Base-by-base conservation (phyloP, 1,284 basidiomycete species). In the Paramarasmius palmivorus region DNA sequence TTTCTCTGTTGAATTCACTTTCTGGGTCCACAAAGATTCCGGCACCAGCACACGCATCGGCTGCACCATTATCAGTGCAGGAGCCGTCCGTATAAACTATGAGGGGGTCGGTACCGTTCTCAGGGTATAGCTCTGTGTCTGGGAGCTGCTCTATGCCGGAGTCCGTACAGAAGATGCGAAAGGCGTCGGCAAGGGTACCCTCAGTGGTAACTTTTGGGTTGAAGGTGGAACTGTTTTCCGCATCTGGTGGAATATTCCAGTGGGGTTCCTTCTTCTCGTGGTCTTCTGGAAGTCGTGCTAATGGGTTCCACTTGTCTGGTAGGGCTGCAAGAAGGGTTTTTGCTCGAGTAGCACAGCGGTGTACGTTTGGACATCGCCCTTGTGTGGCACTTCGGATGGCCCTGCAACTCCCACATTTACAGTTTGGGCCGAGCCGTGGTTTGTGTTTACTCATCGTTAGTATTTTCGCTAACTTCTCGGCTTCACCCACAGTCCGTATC, bases 31-130 rank as follows among this genome's bases (percentile, higher is more conserved):
- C 14, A 4, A 54, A 56, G 48, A 63, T 25, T 9, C 60, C 62
- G 3, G 59, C 50, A 1, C 62, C 60, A 1, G 59, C 57, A 29
- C 20, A 29, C 2, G 57, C 58, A 35, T 59, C 52, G 1, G 35
- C 55, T 12, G 36, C n/a, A 3, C 52, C 54, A 39, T 61, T 61
- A 25, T 59, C 36, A 2, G 52, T 26, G 22, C 54, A 57, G 0
- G 57, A 56, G 32, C 61, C 61, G 35, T 59, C 59, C 19, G 59
- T 60, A 37, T 52, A 57, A 2, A 53, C 39, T 2, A 17, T 50
- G 4, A 37, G 2, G 2, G 4, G 38, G 22, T 47, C 50, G 15
- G 10, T 23, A 8, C 10, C 8, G 2, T 10, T 22, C 2, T 32
- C 25, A 14, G 9, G 40, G 36, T 26, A 25, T 17, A 40, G 4